Conservation (phyloP, 1,284 basidiomycete species). For the Malassezia brasiliensis region DNA sequence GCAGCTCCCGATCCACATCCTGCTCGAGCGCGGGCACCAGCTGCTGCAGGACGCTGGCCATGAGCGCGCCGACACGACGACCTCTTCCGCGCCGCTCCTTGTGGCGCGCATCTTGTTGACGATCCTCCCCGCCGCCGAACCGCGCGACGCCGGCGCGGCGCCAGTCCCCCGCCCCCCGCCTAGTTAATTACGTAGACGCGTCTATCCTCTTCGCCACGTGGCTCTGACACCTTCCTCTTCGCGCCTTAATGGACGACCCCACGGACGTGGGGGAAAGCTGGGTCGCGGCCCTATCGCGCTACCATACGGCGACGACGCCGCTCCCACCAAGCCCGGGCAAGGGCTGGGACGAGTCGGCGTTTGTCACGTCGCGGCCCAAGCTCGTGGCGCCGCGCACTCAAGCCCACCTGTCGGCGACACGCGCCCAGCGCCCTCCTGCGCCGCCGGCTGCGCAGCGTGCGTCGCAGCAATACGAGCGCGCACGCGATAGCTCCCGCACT, state of each 20-base stretch:
- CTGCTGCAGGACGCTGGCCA: neutral
- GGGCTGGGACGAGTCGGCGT: neutral
- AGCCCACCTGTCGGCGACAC: too few species aligned
- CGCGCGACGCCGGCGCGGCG: neutral
- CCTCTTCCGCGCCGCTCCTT: neutral
- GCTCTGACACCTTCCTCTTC: neutral
- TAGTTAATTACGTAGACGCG: neutral
- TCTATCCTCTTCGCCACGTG: neutral
- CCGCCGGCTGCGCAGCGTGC: too few species aligned
- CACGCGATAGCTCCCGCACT: too few species aligned
- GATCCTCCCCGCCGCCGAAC: constrained; percentile 3
- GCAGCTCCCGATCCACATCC: constrained; percentile 17
- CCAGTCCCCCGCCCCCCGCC: neutral
- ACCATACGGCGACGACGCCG: neutral
- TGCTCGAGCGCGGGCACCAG: neutral
- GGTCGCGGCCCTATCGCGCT: constrained; percentile 1
- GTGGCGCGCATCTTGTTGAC: constrained; percentile 16
- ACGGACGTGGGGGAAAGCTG: constrained; percentile 2
- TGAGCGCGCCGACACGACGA: neutral
- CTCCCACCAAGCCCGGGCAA: neutral
- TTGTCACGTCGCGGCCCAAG: neutral
- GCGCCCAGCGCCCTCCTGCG: too few species aligned
- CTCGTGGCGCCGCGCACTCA: neutral
- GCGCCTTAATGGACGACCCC: neutral
- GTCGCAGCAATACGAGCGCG: too few species aligned